Conservation (phyloP, 345 rosid species). For the Euphorbia lathyris region DNA sequence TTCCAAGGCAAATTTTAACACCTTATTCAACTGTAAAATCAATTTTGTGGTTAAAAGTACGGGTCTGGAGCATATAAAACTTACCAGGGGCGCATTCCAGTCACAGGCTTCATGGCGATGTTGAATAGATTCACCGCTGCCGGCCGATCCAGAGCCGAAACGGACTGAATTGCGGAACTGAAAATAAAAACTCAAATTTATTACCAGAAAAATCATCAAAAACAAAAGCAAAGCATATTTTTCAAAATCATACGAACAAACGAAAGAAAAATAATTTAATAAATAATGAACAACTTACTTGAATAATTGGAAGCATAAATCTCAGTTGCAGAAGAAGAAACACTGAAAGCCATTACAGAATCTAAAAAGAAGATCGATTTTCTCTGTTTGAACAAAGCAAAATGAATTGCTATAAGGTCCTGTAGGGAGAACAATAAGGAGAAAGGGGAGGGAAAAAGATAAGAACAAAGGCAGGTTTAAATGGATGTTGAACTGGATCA, state of each 20-base stretch:
- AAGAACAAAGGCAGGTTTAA: too few relatives aligned
- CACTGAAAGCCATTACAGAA: conserved; percentile 46
- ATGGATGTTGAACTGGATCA: too few relatives aligned
- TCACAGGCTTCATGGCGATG: conserved; percentile 43
- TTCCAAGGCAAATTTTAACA: conserved; percentile 5
- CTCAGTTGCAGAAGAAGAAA: conserved; percentile 33
- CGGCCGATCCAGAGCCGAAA: conserved; percentile 44
- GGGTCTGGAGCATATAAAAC: not conserved
- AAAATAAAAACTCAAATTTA: not conserved
- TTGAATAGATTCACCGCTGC: conserved; percentile 39
- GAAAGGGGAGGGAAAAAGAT: too few relatives aligned
- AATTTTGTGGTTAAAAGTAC: not conserved
- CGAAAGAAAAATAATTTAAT: too few relatives aligned
- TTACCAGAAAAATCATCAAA: too few relatives aligned
- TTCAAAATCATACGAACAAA: too few relatives aligned
- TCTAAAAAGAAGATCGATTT: not conserved
- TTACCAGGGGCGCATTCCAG: conserved; percentile 73
- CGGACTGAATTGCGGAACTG: conserved; percentile 58
- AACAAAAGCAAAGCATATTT: too few relatives aligned
- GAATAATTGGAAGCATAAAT: conserved; percentile 36
- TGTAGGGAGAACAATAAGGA: too few relatives aligned
- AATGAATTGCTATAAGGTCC: too few relatives aligned
- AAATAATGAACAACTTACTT: conserved; percentile 28
- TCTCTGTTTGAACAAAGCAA: not conserved
- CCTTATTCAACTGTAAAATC: not conserved